phyloP scores from a whole-genome alignment of 2,329 filamentous ascomycete species.

The Ophiostoma montium region DNA sequence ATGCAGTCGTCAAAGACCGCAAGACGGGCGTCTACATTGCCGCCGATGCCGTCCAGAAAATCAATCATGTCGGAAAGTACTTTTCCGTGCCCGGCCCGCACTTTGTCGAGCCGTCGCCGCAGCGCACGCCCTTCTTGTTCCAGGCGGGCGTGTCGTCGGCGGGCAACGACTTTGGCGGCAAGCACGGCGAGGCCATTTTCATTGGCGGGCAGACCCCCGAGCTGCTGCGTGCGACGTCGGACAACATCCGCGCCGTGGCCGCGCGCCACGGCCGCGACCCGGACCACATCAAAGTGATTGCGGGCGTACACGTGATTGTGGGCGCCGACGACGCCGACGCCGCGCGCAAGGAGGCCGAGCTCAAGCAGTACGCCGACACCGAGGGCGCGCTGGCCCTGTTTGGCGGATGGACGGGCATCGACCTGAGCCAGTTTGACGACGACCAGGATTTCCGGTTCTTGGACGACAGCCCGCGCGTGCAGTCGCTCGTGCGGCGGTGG shows the following conservation, averaged over 20 bases:
- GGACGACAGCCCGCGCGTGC: constrained; percentile 7
- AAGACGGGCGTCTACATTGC: constrained; percentile 5
- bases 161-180: constrained; percentile 14
- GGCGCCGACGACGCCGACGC: constrained; percentile 13
- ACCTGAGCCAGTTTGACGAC: constrained; percentile 21
- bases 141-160: constrained; percentile 15
- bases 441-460: constrained; percentile 19
- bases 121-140: constrained; percentile 14
- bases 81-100: constrained; percentile 16
- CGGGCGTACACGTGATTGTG: constrained; percentile 11
- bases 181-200: constrained; percentile 17
- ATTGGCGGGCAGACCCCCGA: constrained; percentile 11
- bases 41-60: constrained; percentile 7
- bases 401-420: constrained; percentile 16
- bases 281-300: constrained; percentile 14
- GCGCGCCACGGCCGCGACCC: constrained; percentile 19
- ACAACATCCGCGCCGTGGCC: constrained; percentile 9
- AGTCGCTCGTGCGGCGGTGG: constrained; percentile 5
- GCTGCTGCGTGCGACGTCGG: constrained; percentile 3
- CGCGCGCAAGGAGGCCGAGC: constrained; percentile 12
- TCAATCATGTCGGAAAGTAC: constrained; percentile 11
- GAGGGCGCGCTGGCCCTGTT: constrained; percentile 16
- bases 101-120: constrained; percentile 4
- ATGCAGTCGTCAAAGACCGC: constrained; percentile 10
- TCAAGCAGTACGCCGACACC: constrained; percentile 19